Conservation (phyloP, 129 eudicot species). For the Helianthus tuberosus region DNA sequence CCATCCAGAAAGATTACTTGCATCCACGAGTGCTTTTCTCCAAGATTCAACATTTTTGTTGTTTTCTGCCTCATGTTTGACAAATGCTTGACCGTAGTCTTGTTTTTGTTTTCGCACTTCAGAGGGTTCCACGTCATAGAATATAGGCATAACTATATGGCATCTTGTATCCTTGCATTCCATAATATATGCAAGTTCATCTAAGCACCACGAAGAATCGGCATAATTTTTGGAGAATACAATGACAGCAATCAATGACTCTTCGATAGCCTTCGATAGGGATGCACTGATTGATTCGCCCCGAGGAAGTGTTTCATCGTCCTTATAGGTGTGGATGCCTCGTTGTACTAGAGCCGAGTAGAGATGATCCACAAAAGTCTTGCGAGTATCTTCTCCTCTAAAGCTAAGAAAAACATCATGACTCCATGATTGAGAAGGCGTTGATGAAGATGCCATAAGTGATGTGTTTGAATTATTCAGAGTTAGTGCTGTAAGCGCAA, state of each 20-base stretch:
- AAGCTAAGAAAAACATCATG: not conserved
- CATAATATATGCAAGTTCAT: no score
- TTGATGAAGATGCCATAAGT: not conserved
- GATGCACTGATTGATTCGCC: not conserved
- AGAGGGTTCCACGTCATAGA: not conserved
- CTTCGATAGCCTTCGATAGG: not conserved
- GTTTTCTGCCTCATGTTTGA: not conserved
- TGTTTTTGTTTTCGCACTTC: not conserved
- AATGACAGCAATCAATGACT: not conserved
- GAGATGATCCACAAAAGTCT: not conserved
- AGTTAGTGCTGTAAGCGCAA: no score
- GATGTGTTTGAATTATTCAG: no score
- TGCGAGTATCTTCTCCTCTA: conserved; percentile 5
- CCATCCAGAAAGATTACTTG: not conserved
- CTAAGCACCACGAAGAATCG: not conserved
- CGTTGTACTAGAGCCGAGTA: not conserved
- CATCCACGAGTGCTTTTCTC: not conserved
- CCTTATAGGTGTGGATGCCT: not conserved
- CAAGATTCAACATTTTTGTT: not conserved
- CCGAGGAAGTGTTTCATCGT: not conserved
- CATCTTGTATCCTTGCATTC: no score
- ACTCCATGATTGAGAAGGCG: not conserved
- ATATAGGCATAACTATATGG: no score
- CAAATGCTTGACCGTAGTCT: not conserved
- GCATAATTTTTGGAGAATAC: conserved; percentile 5